Evolutionary conservation across 495 filamentous ascomycete species (phyloP).

Genomic region (Penicillium maclennaniae): DNA sequence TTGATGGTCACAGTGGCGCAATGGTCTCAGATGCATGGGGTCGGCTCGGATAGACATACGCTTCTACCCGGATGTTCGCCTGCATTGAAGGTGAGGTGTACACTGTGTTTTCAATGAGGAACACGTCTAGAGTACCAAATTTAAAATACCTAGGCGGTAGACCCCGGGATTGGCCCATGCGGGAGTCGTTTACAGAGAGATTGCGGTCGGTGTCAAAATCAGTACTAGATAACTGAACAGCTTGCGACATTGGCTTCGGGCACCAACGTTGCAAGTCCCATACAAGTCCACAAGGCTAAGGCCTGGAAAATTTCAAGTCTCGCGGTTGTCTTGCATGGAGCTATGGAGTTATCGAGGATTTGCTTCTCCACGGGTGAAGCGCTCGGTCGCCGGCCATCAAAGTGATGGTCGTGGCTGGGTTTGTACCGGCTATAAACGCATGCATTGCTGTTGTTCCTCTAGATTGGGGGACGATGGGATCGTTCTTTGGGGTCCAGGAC

Average conservation of each 20-base stretch:
- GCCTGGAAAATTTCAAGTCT: slow-evolving; percentile 5
- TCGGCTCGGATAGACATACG: slow-evolving; percentile 24
- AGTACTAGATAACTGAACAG: slow-evolving; percentile 22
- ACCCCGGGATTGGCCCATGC: slow-evolving; percentile 18
- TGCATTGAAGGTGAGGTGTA: slow-evolving; percentile 15
- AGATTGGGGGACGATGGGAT: slow-evolving; percentile 6
- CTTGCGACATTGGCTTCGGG: slow-evolving; percentile 22
- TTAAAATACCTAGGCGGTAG: slow-evolving; percentile 29
- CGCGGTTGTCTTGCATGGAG: slow-evolving; percentile 44
- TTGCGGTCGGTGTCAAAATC: slow-evolving; percentile 17
- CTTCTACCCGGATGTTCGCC: slow-evolving; percentile 21
- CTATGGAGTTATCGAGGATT: slow-evolving; percentile 50
- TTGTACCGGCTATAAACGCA: slow-evolving; percentile 32
- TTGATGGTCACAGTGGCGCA: slow-evolving; percentile 12
- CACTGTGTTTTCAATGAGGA: slow-evolving; percentile 17
- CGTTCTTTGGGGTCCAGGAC: slow-evolving; percentile 2
- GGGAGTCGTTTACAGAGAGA: slow-evolving; percentile 23
- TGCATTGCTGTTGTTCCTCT: slow-evolving; percentile 5
- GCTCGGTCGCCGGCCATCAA: slow-evolving; percentile 44
- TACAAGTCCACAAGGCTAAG: no score
- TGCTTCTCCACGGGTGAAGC: slow-evolving; percentile 40
- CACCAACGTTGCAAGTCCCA: slow-evolving; percentile 27
- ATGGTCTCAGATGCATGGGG: slow-evolving; percentile 25
- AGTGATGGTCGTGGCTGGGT: slow-evolving; percentile 37
- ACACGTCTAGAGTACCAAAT: slow-evolving; percentile 24